Base-by-base conservation (phyloP, 345 rosid species). In the Rhodamnia argentea region DNA sequence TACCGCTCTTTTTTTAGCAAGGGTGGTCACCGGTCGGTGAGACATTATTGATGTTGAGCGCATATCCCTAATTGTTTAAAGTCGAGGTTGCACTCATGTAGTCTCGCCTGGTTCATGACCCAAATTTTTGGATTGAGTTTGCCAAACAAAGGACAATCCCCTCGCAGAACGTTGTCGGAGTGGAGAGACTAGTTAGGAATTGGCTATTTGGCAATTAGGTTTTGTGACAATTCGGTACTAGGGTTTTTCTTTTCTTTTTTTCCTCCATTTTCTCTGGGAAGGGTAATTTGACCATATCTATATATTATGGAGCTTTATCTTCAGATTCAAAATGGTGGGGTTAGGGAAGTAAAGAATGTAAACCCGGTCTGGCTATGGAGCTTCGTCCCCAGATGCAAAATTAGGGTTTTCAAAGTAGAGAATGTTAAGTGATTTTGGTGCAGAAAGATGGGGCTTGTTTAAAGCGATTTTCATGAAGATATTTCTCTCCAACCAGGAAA, bases 1-100 rank as follows among this genome's bases (percentile, higher is more conserved):
- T 10, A 91, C 93, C 22, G 91, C 92, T 84, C 87, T 93, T 57
- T 12, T 89, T 2, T 91, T 91, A 14, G 90, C 88, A 83, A 86
- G 93, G 15, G 50, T 91, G 20, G 81, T 91, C 6, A 51, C 93
- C 1, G 91, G 95, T 32, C 91, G 91, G 86, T 29, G 42, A 62
- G 42, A 29, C 42, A 29, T 62, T 7, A 7, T 29, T 29, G 42
- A 62, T 29, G 23, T 62, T 3, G 15, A 62, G 0, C 75, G 23
- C 11, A 62, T 29, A 62, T 15, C 75, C 42, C 75, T 29, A 62
- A 62, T 29, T 62, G 75, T 42, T 37, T 62, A 16, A 62, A 62
- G 75, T 62, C 6, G 23, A 62, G 42, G 75, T 16, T 62, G 20
- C 75, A 3, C 18, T 62, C 18, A 22, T 9, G 59, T 22, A 22